Evolutionary conservation across 164 flowering plant species (phyloP), one percentile per base, ranked within the genome.

Genomic region (Piper longum): DNA sequence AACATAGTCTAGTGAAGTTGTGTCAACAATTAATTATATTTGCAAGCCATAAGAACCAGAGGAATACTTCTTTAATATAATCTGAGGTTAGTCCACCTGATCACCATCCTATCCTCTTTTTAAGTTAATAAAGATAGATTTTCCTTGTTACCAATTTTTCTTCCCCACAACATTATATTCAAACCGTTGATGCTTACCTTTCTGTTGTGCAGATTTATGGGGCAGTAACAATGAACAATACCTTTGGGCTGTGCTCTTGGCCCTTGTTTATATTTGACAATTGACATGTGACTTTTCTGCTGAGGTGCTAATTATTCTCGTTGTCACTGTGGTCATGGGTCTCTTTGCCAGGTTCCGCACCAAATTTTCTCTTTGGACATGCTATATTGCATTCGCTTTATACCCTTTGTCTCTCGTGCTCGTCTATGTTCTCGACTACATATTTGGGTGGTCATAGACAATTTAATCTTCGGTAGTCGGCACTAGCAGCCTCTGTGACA

Each of bases 1-100:
- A 39, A 91, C 96, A 59, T 88, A 91, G 78, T 84, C 98, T 41
- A 91, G 91, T 64, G 95, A 86, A 68, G 86, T 93, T 7, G 87
- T 91, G 36, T 87, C 96, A 1, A 89, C 95, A 44, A 80, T 91
- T 12, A 44, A 80, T 91, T 12, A 89, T 85, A 43, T 85, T 85
- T 72, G 77, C 98, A 7, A 77, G 80, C 71, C 76, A 89, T n/a
- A 85, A 89, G 68, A 89, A 78, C 67, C 60, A 65, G 58, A 83
- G 81, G 71, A 83, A 88, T 54, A 77, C 95, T 26, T 91, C 98
- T 14, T 73, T 91, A 61, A 85, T 95, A 45, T 91, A 81, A 68
- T 91, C 98, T 13, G 98, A 91, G 98, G 98, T 89, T 56, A 57
- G 66, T 61, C 42, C 54, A 60, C 59, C 48, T 36, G 0, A 48